These are phyloP conservation scores for Oryza rufipogon DNA, from an alignment of 176 grass and related monocot species.

Conservation along the genomic window DNA sequence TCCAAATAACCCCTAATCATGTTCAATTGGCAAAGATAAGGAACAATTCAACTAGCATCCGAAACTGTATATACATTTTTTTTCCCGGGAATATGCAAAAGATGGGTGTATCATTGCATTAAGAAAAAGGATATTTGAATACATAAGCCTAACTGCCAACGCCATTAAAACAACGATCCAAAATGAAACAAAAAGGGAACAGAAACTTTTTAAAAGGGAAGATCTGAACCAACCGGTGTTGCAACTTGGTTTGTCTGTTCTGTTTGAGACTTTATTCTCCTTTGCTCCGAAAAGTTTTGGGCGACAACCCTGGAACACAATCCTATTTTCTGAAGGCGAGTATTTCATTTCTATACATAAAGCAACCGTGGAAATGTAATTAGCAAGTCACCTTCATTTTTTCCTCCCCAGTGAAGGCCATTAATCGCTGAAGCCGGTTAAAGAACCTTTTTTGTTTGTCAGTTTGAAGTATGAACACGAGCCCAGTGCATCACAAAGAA, in stretches of 20 bases:
- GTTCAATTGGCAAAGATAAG: background rate
- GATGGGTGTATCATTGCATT: too few species aligned
- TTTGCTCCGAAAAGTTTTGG: slow-evolving; percentile 56
- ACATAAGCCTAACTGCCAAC: background rate
- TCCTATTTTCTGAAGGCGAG: background rate
- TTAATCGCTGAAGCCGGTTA: background rate
- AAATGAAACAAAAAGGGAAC: background rate
- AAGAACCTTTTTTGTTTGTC: background rate
- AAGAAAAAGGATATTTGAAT: background rate
- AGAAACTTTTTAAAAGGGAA: background rate
- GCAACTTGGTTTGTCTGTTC: slow-evolving; percentile 40
- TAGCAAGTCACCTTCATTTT: slow-evolving; percentile 65
- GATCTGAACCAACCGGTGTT: slow-evolving; percentile 45
- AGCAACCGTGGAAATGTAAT: background rate
- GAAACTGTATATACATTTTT: background rate
- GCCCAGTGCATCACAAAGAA: slow-evolving; percentile 2
- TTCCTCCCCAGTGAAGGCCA: slow-evolving; percentile 49
- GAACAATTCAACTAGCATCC: background rate
- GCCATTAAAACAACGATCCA: background rate
- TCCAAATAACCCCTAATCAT: background rate
- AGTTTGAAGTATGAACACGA: background rate
- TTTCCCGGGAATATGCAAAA: background rate
- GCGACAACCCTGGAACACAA: slow-evolving; percentile 46
- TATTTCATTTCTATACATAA: slow-evolving; percentile 6
- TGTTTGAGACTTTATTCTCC: slow-evolving; percentile 65